Conservation (phyloP, 768 basidiomycete species). For the Pleurotus eryngii region DNA sequence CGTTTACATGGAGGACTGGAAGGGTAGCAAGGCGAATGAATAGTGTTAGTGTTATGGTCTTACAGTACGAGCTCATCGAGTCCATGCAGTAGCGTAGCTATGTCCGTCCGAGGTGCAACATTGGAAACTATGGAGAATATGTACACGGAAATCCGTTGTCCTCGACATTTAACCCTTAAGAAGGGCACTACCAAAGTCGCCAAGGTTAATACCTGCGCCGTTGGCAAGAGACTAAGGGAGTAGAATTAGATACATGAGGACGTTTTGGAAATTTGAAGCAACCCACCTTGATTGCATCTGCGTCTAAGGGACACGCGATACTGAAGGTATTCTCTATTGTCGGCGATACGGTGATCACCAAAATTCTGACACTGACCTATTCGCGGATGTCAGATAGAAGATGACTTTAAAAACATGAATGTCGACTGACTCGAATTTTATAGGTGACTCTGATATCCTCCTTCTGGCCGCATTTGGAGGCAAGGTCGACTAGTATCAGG, state of each 20-base stretch:
- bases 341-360: constrained; percentile 67
- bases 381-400: not conserved
- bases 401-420: constrained; percentile 3
- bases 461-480: constrained; percentile 50
- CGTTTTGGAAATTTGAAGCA: not conserved
- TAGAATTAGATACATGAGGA: not conserved
- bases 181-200: not conserved
- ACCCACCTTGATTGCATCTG: constrained; percentile 26
- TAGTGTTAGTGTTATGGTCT: not conserved
- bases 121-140: not conserved
- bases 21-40: too few relatives aligned
- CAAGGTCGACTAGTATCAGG: constrained; percentile 58
- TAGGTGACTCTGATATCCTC: constrained; percentile 58
- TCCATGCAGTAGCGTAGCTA: not conserved
- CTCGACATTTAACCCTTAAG: not conserved
- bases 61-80: not conserved
- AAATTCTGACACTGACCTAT: constrained; percentile 61
- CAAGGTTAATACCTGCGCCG: constrained; percentile 5
- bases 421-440: constrained; percentile 54
- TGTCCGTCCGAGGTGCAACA: not conserved
- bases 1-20: not conserved
- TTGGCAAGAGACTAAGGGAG: constrained; percentile 2
- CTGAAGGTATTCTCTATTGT: constrained; percentile 56
- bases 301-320: constrained; percentile 62
- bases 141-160: not conserved